Evolutionary conservation across 1,139 yeast genomes (phyloP), one percentile per base, ranked within the genome.

Genomic region (Lodderomyces margitis): DNA sequence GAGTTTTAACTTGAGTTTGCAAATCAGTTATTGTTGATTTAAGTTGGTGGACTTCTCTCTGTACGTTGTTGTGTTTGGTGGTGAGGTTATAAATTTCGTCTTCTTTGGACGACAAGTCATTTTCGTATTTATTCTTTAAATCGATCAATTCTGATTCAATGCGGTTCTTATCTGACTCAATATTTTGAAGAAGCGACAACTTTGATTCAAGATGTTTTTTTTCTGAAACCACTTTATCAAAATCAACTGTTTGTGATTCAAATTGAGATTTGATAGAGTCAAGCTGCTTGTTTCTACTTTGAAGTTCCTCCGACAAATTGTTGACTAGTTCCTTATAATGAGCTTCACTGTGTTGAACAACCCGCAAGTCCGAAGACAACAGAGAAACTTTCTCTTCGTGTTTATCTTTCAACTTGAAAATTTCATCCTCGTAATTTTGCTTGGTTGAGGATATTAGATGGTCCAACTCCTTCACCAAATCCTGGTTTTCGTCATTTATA

Each of bases 141-240:
- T 28, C 32, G 16, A 28, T 28, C 19, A 28, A 15, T 28, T 28
- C 32, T 12, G 32, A 28, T 28, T 28, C 32, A 15, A 28, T 28
- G 8, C 19, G 32, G 19, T 28, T 28, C 10, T 28, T 28, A n/a
- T 28, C 32, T 3, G 32, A 14, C 11, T 28, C 32, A 15, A 15
- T 19, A 28, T 28, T 28, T 28, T 28, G 32, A 28, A 28, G 32
- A 7, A 28, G 19, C 3, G 32, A 10, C 11, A 28, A 12, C 16
- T 28, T 28, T 9, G 14, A 28, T 28, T 28, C 32, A 28, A 28
- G 32, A 15, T 28, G 32, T 8, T 28, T n/a, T 9, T 14, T 28
- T 8, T 28, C 32, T 6, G 32, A 14, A 3, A 4, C 11, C 3
- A 9, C 19, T 15, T 28, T 28, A 3, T 28, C 32, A 4, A 28